Conservation (phyloP, 176 grass and related monocot genomes). For the Luzula sylvatica region DNA sequence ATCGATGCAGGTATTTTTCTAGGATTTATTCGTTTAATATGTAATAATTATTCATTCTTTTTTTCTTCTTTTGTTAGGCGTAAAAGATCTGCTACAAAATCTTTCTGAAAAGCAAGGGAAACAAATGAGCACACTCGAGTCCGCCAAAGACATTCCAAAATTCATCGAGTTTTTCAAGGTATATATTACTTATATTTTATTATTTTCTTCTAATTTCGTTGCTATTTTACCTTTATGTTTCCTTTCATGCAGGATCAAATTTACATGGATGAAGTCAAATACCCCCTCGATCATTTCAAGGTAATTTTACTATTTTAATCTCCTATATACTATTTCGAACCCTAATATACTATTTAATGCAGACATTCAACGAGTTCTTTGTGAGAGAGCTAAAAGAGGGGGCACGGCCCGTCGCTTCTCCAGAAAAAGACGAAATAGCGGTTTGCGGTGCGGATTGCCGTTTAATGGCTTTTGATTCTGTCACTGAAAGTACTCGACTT, state of each 20-base stretch:
- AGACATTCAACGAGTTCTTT: constrained; percentile 99
- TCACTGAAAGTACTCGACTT: constrained; percentile 72
- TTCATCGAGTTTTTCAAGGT: constrained; percentile 82
- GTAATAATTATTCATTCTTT: background rate
- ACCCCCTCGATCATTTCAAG: constrained; percentile 89
- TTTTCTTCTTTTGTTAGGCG: constrained; percentile 36
- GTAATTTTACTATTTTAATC: constrained; percentile 22
- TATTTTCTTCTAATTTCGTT: background rate
- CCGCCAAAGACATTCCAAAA: constrained; percentile 86
- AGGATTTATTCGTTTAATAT: background rate
- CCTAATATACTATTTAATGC: background rate
- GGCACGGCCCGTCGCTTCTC: constrained; percentile 45
- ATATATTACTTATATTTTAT: constrained; percentile 2
- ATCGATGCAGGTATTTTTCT: constrained; percentile 60
- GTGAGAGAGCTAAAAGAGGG: constrained; percentile 67
- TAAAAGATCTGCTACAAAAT: constrained; percentile 75
- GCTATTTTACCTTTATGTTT: background rate
- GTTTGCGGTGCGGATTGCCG: constrained; percentile 93
- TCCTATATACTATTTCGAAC: background rate
- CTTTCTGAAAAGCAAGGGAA: constrained; percentile 96
- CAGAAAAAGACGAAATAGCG: constrained; percentile 45
- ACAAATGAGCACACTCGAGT: constrained; percentile 70
- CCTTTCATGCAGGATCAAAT: constrained; percentile 69
- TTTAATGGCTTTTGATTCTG: constrained; percentile 69
- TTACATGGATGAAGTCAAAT: constrained; percentile 72